phyloP scores from a whole-genome alignment of 2,329 filamentous ascomycete genomes.

The Cladosporium halotolerans region DNA sequence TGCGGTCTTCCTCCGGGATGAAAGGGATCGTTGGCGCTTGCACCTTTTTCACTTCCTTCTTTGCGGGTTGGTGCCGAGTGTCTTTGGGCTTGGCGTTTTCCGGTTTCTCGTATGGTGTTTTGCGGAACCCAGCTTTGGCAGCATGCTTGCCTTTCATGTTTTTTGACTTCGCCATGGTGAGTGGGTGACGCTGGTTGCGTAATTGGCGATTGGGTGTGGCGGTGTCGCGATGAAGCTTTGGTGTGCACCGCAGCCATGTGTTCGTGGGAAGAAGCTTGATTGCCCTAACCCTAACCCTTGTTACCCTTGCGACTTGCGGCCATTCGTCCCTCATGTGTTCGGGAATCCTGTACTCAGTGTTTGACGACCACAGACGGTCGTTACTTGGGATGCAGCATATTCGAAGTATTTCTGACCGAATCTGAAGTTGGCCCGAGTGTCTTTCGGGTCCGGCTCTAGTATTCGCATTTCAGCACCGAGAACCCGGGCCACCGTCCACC shows the following conservation, averaged over 20 bases:
- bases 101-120: conserved; percentile 7
- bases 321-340: no score
- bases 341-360: no score
- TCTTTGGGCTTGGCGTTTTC: conserved; percentile 2
- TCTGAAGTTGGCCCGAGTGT: no score
- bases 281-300: not conserved
- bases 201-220: not conserved
- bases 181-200: not conserved
- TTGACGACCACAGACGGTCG: no score
- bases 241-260: not conserved
- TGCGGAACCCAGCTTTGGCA: not conserved
- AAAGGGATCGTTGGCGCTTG: conserved; percentile 60
- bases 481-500: no score
- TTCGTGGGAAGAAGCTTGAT: not conserved
- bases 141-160: conserved; percentile 11
- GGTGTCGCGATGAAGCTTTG: not conserved
- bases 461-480: no score
- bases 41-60: conserved; percentile 22
- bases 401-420: no score
- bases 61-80: conserved; percentile 8
- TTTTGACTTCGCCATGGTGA: conserved; percentile 5
- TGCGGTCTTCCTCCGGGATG: conserved; percentile 52
- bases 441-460: no score
- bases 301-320: no score
- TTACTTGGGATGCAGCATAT: no score